Evolutionary conservation across 2,329 filamentous ascomycete genomes (phyloP), one percentile per base, ranked within the genome.

Genomic region (Penicillium sp.): DNA sequence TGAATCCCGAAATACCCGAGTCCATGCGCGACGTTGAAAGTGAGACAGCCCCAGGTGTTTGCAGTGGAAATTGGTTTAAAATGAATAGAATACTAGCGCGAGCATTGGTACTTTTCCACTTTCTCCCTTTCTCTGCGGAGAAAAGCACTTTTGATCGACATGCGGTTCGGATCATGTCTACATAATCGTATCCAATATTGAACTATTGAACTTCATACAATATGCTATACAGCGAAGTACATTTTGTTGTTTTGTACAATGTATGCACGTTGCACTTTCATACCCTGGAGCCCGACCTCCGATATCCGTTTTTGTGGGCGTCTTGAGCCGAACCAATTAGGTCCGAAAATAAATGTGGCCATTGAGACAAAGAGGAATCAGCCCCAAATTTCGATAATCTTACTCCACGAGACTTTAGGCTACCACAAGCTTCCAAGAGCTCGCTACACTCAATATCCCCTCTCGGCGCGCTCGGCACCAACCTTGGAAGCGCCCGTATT

Each of bases 11-110:
- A 18, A 10, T 11, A 9, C 13, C 18, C 35, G 13, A 40, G 18
- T 40, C 37, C 31, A 43, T 35, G 47, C 37, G 47, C 34, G 22
- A 40, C 44, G 35, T 35, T 49, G 42, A 26, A 53, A 34, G 34
- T 35, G 51, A 53, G 44, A 53, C 51, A 53, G 34, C 44, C 37
- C 51, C 51, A 54, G 44, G 51, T 54, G 51, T 53, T 53, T 53
- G 42, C 16, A 22, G 13, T 22, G 14, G 35, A 53, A 54, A 54
- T 49, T 40, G 20, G 9, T 52, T 29, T 44, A 26, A 24, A 9
- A 4, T 31, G 9, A 22, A 48, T 38, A 38, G 14, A 47, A 31
- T 35, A 47, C 50, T 53, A 53, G 50, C 14, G 43, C 3, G n/a
- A 22, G 14, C 26, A 22, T 31, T 31, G 24, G 42, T 29, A 53